A percentile compares a stretch with the other conserved stretches of the same genome.
Conservation (phyloP, 306 rosid species). For the Cucurbita ficifolia region DNA sequence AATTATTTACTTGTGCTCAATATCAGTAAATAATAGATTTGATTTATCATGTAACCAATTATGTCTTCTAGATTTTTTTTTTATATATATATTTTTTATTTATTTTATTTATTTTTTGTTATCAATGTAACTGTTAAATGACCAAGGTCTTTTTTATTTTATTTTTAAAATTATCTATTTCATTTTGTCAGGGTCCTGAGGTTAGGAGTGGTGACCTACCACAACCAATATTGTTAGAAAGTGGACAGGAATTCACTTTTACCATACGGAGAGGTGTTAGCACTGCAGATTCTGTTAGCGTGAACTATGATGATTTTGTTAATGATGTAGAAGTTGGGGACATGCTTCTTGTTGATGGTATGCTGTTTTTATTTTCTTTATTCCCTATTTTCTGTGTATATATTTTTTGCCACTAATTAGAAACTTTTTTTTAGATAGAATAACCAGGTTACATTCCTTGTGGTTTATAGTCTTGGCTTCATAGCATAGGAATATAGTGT, state of each 20-base stretch:
- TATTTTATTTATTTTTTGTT: no score
- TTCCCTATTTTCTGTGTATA: not conserved
- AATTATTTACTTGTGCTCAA: not conserved
- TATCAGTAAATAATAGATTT: not conserved
- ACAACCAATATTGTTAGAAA: conserved; percentile 41
- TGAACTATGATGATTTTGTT: conserved; percentile 86
- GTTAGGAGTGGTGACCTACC: conserved; percentile 95
- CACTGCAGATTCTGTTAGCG: conserved; percentile 68
- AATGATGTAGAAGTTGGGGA: conserved; percentile 82
- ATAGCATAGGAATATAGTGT: not conserved
- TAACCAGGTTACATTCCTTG: not conserved
- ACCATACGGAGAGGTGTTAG: conserved; percentile 77
- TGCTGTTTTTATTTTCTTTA: not conserved
- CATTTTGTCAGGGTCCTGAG: conserved; percentile 60
- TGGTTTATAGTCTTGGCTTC: not conserved
- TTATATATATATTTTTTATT: no score
- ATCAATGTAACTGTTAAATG: not conserved
- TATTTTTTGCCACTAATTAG: not conserved
- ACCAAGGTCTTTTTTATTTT: not conserved
- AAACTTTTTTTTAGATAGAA: not conserved
- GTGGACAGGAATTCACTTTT: conserved; percentile 81
- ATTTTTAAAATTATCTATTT: not conserved
- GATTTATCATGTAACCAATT: not conserved
- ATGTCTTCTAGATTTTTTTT: not conserved
- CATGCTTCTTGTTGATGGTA: conserved; percentile 91